Evolutionary conservation across 345 rosid species (phyloP).

Genomic region (Lumnitzera racemosa): DNA sequence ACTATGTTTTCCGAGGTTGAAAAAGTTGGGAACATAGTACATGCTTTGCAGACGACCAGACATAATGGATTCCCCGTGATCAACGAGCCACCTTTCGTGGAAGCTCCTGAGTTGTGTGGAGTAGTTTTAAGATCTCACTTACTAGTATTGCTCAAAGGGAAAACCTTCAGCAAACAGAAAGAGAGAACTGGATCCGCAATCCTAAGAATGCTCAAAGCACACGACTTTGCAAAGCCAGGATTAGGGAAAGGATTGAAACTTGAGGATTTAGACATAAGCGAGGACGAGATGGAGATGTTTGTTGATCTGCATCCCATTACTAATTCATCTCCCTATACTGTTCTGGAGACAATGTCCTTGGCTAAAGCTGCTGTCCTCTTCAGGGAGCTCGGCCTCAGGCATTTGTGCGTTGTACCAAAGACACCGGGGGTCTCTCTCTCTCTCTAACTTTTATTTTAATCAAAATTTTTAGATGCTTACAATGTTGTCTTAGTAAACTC

Average conservation of each 20-base stretch:
- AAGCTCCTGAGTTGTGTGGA: constrained; percentile 70
- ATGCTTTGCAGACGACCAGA: constrained; percentile 42
- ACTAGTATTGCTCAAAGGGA: constrained; percentile 69
- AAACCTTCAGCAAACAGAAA: constrained; percentile 49
- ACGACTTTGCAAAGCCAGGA: constrained; percentile 81
- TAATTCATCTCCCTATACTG: constrained; percentile 79
- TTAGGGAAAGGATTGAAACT: constrained; percentile 71
- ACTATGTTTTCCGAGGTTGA: constrained; percentile 59
- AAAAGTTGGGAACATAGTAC: constrained; percentile 55
- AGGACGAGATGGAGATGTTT: constrained; percentile 87
- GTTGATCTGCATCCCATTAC: constrained; percentile 86
- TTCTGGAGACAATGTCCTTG: constrained; percentile 72
- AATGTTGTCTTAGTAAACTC: too few species aligned
- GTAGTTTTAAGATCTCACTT: constrained; percentile 81
- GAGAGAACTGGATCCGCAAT: constrained; percentile 36
- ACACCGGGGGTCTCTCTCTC: constrained; percentile 50
- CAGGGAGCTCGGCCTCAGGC: constrained; percentile 80
- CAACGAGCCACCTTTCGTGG: constrained; percentile 75
- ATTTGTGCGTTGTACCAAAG: constrained; percentile 83
- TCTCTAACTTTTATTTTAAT: background rate
- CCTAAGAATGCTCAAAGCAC: constrained; percentile 46
- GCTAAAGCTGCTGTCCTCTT: constrained; percentile 85
- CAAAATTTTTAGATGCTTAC: too few species aligned
- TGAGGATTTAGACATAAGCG: constrained; percentile 58
- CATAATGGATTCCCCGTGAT: constrained; percentile 93